Evolutionary conservation across 352 stramenopile genomes (phyloP).

Genomic region (Thalassiosira hispida): DNA sequence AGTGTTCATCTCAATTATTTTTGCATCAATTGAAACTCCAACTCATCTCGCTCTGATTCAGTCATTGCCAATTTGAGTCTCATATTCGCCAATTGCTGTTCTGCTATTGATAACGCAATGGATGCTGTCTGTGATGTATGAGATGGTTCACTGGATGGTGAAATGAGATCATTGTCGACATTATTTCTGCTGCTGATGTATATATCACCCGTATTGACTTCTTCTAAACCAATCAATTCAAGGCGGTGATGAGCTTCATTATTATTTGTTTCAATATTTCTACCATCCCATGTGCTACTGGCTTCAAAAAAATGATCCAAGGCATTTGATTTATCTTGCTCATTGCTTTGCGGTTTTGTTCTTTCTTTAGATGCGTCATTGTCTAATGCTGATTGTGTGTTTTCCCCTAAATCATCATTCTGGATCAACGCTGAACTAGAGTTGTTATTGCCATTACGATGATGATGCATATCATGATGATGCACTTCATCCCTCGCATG

Average conservation of each 20-base stretch:
- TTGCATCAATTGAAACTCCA: conserved; percentile 58
- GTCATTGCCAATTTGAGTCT: conserved; percentile 45
- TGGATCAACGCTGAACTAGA: neutral
- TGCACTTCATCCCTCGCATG: neutral
- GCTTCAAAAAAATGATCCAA: neutral
- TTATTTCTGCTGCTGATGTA: conserved; percentile 12
- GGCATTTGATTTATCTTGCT: neutral
- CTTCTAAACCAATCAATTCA: conserved; percentile 46
- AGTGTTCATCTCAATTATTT: too few species aligned
- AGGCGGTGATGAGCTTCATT: conserved; percentile 8
- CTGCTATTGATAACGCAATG: conserved; percentile 25
- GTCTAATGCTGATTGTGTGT: neutral
- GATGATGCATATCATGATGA: neutral
- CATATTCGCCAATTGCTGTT: conserved; percentile 37
- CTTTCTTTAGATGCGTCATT: conserved; percentile 3
- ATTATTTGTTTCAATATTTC: conserved; percentile 2
- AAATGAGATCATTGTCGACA: conserved; percentile 12
- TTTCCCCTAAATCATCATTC: neutral
- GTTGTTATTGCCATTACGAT: neutral
- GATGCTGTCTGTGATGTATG: conserved; percentile 22
- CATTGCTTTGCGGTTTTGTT: neutral
- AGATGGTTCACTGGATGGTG: conserved; percentile 15
- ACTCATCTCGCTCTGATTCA: conserved; percentile 54
- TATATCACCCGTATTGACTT: conserved; percentile 19
- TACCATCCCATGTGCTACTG: neutral